A percentile compares a stretch with the other conserved stretches of the same genome.
phyloP scores from a whole-genome alignment of 2,329 filamentous ascomycete species.

The Claviceps pazoutovae region DNA sequence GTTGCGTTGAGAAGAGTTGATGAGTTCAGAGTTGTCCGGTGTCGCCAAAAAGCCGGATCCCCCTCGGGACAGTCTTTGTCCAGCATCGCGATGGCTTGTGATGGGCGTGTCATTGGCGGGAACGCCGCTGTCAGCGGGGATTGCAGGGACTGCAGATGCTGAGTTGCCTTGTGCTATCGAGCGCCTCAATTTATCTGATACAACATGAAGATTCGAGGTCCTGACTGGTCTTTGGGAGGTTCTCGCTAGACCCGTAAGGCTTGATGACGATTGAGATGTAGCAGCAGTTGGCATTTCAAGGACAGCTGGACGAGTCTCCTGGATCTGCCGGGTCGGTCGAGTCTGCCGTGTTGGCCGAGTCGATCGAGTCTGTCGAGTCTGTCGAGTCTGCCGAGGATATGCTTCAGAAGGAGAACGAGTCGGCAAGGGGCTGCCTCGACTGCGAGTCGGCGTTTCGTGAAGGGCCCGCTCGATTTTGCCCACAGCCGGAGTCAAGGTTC shows the following conservation, averaged over 20 bases:
- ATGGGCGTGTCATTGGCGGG: not conserved
- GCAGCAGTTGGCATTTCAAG: slow-evolving; percentile 16
- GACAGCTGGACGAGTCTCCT: slow-evolving; percentile 12
- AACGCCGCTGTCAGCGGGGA: not conserved
- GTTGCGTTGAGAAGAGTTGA: slow-evolving; percentile 19
- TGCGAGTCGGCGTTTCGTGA: slow-evolving; percentile 14
- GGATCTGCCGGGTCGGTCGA: too few relatives aligned
- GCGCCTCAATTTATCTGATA: slow-evolving; percentile 22
- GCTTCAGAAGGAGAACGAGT: slow-evolving; percentile 22
- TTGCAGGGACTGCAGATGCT: not conserved
- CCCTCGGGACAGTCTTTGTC: slow-evolving; percentile 13
- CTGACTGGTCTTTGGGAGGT: slow-evolving; percentile 14
- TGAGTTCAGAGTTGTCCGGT: slow-evolving; percentile 41
- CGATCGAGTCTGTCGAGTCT: slow-evolving; percentile 16
- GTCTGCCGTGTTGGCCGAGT: slow-evolving; percentile 11
- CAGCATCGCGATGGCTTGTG: slow-evolving; percentile 10
- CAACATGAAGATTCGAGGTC: slow-evolving; percentile 16
- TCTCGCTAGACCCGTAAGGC: slow-evolving; percentile 10
- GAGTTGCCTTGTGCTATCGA: slow-evolving; percentile 17
- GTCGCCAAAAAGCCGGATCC: slow-evolving; percentile 33
- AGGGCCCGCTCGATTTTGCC: slow-evolving; percentile 13
- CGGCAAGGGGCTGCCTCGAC: slow-evolving; percentile 16
- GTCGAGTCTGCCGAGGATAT: slow-evolving; percentile 17
- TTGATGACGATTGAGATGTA: not conserved
- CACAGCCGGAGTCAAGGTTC: slow-evolving; percentile 13